Percentiles rank a stretch among this genome's conserved stretches.
Evolutionary conservation across 2,329 filamentous ascomycete genomes (phyloP).

Genomic region (Alternaria sp.): DNA sequence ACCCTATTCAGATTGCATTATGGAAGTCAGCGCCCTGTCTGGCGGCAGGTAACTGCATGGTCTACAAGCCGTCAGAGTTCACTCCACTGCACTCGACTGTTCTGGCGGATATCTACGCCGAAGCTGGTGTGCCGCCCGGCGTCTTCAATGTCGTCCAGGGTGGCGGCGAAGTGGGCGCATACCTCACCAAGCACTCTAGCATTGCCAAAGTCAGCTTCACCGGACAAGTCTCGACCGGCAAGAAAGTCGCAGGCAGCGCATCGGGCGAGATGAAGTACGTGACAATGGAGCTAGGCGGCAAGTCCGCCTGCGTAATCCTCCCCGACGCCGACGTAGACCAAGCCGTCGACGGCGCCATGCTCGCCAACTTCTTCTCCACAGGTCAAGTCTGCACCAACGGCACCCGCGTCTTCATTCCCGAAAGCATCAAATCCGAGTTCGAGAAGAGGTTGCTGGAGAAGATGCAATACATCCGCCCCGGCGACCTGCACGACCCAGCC

Average conservation of each 20-base stretch:
- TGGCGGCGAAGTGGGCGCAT: constrained; percentile 77
- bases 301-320: constrained; percentile 81
- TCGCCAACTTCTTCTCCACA: constrained; percentile 91
- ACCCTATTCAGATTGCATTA: constrained; percentile 87
- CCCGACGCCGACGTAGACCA: constrained; percentile 79
- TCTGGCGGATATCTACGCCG: constrained; percentile 77
- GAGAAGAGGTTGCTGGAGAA: constrained; percentile 74
- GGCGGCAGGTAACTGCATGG: constrained; percentile 87
- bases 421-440: constrained; percentile 70
- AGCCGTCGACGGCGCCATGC: constrained; percentile 90
- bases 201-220: constrained; percentile 92
- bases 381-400: constrained; percentile 95
- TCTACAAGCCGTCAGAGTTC: constrained; percentile 89
- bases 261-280: constrained; percentile 86
- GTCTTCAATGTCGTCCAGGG: constrained; percentile 91
- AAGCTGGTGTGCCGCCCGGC: constrained; percentile 80
- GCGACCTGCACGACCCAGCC: constrained; percentile 72
- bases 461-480: constrained; percentile 73
- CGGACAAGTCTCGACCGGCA: constrained; percentile 82
- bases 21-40: constrained; percentile 90
- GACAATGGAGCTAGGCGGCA: constrained; percentile 91
- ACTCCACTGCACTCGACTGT: constrained; percentile 82
- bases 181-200: constrained; percentile 73
- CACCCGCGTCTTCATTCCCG: constrained; percentile 83
- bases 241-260: constrained; percentile 79